phyloP scores from a whole-genome alignment of 306 rosid genomes.

The cucumber (Cucumis sativus) region DNA sequence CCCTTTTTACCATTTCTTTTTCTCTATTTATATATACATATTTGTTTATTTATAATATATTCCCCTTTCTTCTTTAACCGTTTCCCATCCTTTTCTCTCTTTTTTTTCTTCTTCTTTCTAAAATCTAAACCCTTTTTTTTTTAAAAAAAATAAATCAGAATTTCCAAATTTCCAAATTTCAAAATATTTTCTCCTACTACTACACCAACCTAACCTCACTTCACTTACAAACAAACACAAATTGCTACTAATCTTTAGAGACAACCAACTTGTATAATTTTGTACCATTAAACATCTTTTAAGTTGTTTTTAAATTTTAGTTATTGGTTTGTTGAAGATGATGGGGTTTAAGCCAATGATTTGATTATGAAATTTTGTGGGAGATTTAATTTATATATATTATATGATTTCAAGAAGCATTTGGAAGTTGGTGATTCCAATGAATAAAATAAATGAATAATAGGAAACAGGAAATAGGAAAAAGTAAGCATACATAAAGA shows the following conservation, averaged over 20 bases:
- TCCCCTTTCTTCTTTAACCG: background rate
- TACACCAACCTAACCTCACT: too few relatives aligned
- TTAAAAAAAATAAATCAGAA: too few relatives aligned
- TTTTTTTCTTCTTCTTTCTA: background rate
- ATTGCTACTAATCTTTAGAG: too few relatives aligned
- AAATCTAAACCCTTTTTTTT: background rate
- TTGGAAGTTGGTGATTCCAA: background rate
- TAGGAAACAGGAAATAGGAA: background rate
- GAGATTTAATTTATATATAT: background rate
- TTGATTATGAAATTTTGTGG: background rate
- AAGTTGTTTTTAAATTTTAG: too few relatives aligned
- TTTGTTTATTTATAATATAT: background rate
- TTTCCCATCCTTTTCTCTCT: background rate
- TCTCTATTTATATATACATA: background rate
- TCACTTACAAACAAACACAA: too few relatives aligned
- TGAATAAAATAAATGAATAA: background rate
- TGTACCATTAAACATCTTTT: too few relatives aligned
- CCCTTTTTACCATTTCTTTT: background rate
- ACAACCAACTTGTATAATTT: too few relatives aligned
- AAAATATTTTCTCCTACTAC: too few relatives aligned
- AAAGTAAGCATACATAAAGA: background rate
- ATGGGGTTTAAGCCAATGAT: background rate
- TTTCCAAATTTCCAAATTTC: too few relatives aligned
- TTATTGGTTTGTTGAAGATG: too few relatives aligned
- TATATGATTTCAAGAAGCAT: background rate